Percentiles rank a stretch among this genome's conserved stretches.
Evolutionary conservation across 179 eudicot species (phyloP).

Genomic region (Nepenthes alata): DNA sequence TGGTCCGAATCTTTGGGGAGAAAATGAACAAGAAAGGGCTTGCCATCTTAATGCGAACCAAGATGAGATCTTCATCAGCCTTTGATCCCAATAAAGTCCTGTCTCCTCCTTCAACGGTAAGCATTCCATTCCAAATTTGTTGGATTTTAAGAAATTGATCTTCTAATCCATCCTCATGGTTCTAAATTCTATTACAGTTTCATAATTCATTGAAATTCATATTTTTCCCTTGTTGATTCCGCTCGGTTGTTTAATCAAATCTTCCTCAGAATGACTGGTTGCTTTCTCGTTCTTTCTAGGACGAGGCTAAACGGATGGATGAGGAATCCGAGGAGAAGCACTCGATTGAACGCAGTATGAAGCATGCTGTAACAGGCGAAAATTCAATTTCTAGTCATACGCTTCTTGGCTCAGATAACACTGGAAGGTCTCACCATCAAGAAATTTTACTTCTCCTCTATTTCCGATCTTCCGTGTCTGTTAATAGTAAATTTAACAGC

Average conservation of each 20-base stretch:
- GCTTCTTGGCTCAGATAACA: constrained; percentile 1
- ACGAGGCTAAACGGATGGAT: constrained; percentile 12
- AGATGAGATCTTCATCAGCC: constrained; percentile 43
- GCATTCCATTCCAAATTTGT: constrained; percentile 1
- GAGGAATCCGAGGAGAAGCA: constrained; percentile 9
- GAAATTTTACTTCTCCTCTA: not conserved
- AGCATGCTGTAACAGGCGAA: constrained; percentile 4
- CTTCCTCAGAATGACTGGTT: not conserved
- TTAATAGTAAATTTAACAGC: not conserved
- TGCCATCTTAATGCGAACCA: constrained; percentile 64
- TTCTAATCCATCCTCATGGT: not conserved
- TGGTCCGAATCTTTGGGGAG: not conserved
- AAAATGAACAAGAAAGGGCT: constrained; percentile 68
- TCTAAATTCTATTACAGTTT: not conserved
- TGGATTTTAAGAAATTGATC: not conserved
- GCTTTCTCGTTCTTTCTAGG: constrained; percentile 5
- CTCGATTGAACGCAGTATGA: constrained; percentile 10
- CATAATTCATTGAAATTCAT: too few species aligned
- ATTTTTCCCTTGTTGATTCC: too few species aligned
- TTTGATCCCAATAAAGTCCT: constrained; percentile 19
- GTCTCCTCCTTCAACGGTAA: constrained; percentile 15
- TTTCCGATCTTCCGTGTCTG: too few species aligned
- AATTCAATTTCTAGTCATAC: constrained; percentile 7
- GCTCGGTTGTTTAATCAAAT: too few species aligned
- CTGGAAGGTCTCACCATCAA: constrained; percentile 12